Base-by-base conservation (phyloP, 202 grass and related monocot genomes). In the Digitaria exilis region DNA sequence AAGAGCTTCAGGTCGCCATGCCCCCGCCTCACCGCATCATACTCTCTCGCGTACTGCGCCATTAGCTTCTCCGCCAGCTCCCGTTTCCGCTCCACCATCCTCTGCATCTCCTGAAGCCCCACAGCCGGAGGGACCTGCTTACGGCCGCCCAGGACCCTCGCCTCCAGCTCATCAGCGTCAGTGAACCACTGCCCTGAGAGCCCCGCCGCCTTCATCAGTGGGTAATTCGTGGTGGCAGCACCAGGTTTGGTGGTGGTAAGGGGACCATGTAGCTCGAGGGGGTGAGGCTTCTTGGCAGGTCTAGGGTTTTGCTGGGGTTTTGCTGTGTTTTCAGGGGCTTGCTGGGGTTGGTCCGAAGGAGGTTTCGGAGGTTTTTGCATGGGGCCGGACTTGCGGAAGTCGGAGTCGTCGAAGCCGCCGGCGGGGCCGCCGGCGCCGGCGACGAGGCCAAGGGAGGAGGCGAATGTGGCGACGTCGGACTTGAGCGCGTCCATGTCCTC, bases 341-440 rank as follows among this genome's bases (percentile, higher is more conserved):
- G 21, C 7, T 60, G 35, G 10, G 66, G 55, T 4, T 85, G 55
- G 2, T 85, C 78, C 2, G 61, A 52, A n/a, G 46, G 12, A 14
- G 43, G 46, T 18, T 91, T 90, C 19, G 46, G 43, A 41, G 96
- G 64, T 57, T 87, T 95, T 50, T 81, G 92, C 39, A 92, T 69
- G 24, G 84, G 86, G 50, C 86, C 91, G 32, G 91, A 84, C 84
- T 93, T 98, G 69, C 92, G 89, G 76, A 98, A 95, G 48, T 95
- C 92, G 35, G 96, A 91, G n/a, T 98, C 96, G 61, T 95, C 91
- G 71, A 98, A 98, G n/a, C 92, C 96, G 45, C 92, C 96, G 26
- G 78, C 49, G 73, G 88, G n/a, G 68, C 48, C 60, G 13, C 86
- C 88, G 34, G 84, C 17, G 63, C 60, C 73, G 15, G 76, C 37